Conservation (phyloP, 1,139 yeast species). For the Kodamaea sp. region DNA sequence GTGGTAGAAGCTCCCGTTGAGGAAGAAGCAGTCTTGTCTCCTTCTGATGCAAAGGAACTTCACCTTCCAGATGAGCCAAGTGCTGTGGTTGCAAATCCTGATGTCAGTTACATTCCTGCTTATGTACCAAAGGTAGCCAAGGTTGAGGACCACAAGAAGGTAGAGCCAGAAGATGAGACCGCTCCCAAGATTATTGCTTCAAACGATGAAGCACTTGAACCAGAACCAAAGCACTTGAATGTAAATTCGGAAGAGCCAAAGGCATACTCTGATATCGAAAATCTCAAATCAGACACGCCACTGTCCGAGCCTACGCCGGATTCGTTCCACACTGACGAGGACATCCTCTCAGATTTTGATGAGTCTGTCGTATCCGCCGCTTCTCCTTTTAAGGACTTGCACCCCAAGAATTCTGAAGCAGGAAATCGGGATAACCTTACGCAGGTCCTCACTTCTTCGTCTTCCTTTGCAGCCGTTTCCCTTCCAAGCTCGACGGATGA, state of each 20-base stretch:
- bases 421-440: slow-evolving; percentile 6
- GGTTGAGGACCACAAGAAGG: neutral
- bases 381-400: slow-evolving; percentile 1
- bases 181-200: neutral
- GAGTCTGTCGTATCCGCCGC: slow-evolving; percentile 4
- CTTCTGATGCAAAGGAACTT: neutral
- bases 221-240: neutral
- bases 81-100: neutral
- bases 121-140: neutral
- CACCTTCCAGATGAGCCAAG: neutral
- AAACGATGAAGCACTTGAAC: neutral
- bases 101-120: neutral
- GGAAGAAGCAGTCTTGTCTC: no score
- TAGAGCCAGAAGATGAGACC: neutral
- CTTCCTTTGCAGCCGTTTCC: slow-evolving; percentile 48
- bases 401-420: slow-evolving; percentile 1
- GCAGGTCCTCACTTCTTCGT: slow-evolving; percentile 35
- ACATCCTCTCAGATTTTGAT: slow-evolving; percentile 10
- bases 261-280: neutral
- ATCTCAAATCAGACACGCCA: neutral
- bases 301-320: neutral
- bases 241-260: neutral
- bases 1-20: neutral
- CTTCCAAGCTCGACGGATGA: slow-evolving; percentile 24
- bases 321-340: slow-evolving; percentile 5